These are phyloP conservation scores for Hymenochaete sp. DNA, from an alignment of 1,284 basidiomycete species.

Conservation along the genomic window DNA sequence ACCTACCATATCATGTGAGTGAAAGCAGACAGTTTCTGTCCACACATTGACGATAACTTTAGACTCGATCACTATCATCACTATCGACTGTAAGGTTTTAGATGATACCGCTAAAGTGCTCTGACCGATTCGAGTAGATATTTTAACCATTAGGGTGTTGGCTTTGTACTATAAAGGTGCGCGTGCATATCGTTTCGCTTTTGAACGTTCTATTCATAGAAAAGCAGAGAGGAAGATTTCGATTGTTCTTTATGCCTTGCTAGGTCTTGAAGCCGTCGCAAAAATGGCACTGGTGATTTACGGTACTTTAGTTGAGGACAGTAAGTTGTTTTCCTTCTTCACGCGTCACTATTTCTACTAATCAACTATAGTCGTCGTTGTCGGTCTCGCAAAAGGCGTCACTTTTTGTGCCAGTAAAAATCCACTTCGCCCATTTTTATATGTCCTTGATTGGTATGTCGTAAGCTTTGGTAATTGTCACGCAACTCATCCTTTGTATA, in stretches of 20 bases:
- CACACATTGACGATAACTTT: neutral
- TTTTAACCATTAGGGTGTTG: neutral
- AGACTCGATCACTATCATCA: slow-evolving; percentile 3
- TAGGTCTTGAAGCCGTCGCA: neutral
- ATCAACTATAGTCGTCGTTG: neutral
- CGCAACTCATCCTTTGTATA: neutral
- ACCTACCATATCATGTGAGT: neutral
- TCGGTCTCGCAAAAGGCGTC: neutral
- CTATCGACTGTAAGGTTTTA: neutral
- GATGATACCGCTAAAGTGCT: neutral
- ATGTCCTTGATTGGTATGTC: neutral
- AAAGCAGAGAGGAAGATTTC: neutral
- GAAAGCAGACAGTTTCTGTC: neutral
- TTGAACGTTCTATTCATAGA: neutral
- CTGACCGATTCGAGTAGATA: neutral
- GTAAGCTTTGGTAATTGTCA: neutral
- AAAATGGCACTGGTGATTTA: neutral
- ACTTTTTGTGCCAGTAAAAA: neutral
- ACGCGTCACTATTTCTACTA: neutral
- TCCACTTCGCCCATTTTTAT: neutral
- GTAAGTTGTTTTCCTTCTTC: neutral
- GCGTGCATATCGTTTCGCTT: neutral
- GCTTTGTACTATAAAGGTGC: neutral
- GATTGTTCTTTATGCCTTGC: neutral
- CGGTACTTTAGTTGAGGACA: neutral